Base-by-base conservation (phyloP, 148 eudicot genomes). In the Polygonum aviculare region DNA sequence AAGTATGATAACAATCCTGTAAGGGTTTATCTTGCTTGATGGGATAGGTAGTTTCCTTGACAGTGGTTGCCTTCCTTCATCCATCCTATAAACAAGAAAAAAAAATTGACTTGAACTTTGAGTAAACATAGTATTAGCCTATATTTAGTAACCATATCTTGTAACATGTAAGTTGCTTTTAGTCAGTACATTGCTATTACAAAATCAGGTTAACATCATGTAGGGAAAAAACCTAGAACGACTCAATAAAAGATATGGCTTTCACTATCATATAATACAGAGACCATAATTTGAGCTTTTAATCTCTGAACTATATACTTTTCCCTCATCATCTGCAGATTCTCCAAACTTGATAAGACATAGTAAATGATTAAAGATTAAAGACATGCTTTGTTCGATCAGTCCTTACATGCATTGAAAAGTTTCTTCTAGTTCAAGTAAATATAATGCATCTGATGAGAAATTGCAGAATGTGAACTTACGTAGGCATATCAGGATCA, bases 31-130 rank as follows among this genome's bases (percentile, higher is more conserved):
- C 87, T 69, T 96, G 97, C 99, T 96, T 67, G 99, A 93, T 67
- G 97, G 81, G 78, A 96, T 86, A 8, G 98, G 99, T 75, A 87
- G 48, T 85, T 96, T 96, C 84, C 99, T 89, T 12, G 98, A 93
- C 36, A 96, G 89, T 72, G 98, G 98, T 76, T 96, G 99, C 84
- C 99, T 89, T 57, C 99, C 99, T 87, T 93, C 98, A 81, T 96
- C 99, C 97, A 86, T 89, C 90, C 99, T 96, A 72, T 81, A 41
- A 76, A 38, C 38, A 78, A 55, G 50, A 31, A 21, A 67, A 22
- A n/a, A 36, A 6, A 19, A 36, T 7, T 0, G 9, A 67, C 15
- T 36, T 36, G 1, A 67, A 33, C 71, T 65, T 35, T 19, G 57
- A 60, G 67, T 31, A 21, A 10, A 21, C 67, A 60, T 60, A 8